Evolutionary conservation across 129 eudicot species (phyloP), one percentile per base, ranked within the genome.

Genomic region (Dittrichia graveolens): DNA sequence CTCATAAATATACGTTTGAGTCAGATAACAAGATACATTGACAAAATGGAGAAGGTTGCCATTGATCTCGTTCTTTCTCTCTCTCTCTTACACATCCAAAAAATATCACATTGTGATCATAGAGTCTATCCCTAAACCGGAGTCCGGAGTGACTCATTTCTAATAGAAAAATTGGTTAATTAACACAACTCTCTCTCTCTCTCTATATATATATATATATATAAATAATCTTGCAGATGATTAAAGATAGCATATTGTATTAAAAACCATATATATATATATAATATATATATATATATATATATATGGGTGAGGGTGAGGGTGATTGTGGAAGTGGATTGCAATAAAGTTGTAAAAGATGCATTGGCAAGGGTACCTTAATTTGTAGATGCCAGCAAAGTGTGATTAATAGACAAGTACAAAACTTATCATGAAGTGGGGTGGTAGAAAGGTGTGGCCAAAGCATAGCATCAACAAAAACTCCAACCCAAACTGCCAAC

Each of bases 301-400:
- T n/a, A n/a, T n/a, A n/a, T n/a, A n/a, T n/a, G n/a, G n/a, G n/a
- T n/a, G n/a, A 61, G 67, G n/a, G 48, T 65, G 73, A 14, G 73
- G 56, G 73, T 43, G 57, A 42, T 5, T 54, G 13, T 5, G 8
- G 35, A 75, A 42, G 16, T 15, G 3, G 6, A 34, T 53, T 31
- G 56, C 7, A 6, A 50, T 12, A 43, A 41, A 64, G 64, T 75
- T 52, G 79, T 41, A 65, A 75, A 43, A 48, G 15, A 42, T 5
- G 74, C 74, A 65, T 43, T 10, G 47, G 80, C 42, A 14, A 56
- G 55, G 67, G 74, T 75, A 65, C 65, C 13, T 52, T n/a, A n/a
- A n/a, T n/a, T 3, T 74, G 44, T 62, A 65, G 80, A 66, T 75
- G 79, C 79, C 79, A 65, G 80, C 80, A 24, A 56, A 75, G 67